Evolutionary conservation across 2,329 filamentous ascomycete genomes (phyloP).

Genomic region (Penicillium expansum): DNA sequence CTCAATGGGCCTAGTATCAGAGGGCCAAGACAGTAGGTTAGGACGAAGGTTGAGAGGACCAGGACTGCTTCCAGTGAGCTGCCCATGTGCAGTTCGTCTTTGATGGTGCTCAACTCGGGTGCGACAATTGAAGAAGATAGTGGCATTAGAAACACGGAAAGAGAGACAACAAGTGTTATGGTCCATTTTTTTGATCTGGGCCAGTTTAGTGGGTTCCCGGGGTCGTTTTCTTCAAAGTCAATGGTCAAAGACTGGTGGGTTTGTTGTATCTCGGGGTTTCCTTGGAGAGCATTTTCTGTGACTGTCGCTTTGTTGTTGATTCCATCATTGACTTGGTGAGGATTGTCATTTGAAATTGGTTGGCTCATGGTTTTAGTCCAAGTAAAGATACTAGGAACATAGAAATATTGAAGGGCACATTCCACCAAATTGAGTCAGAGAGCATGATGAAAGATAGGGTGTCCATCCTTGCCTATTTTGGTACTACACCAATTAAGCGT

Average conservation of each 20-base stretch:
- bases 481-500: background rate
- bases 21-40: conserved; percentile 40
- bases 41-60: background rate
- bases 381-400: background rate
- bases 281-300: background rate
- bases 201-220: background rate
- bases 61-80: background rate
- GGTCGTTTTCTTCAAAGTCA: background rate
- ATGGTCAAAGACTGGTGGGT: background rate
- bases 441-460: background rate
- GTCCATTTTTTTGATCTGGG: background rate
- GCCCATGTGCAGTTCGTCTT: background rate
- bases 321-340: background rate
- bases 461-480: background rate
- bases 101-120: background rate
- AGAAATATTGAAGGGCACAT: background rate
- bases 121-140: background rate
- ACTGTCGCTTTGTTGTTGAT: background rate
- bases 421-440: background rate
- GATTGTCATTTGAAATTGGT: background rate
- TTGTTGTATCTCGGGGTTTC: background rate
- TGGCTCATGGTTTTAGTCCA: background rate
- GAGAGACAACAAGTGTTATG: background rate
- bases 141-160: background rate
- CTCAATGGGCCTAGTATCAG: too few relatives aligned